These are phyloP conservation scores for Paxillus ammoniavirescens DNA, from an alignment of 768 basidiomycete genomes.

Conservation along the genomic window DNA sequence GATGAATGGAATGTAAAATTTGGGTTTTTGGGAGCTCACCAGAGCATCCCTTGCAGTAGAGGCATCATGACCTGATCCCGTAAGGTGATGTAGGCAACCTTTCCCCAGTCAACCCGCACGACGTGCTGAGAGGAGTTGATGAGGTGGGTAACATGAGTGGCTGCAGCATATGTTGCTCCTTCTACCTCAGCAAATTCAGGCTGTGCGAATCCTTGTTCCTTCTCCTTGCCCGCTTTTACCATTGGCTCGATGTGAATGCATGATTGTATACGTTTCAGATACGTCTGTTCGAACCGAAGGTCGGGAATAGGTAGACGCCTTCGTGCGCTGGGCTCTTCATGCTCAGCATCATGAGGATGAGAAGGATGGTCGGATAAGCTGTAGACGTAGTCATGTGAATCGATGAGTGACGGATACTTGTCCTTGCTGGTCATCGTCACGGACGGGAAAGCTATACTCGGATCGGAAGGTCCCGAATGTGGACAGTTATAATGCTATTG, in stretches of 20 bases:
- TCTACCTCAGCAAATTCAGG: constrained; percentile 12
- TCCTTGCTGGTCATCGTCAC: constrained; percentile 21
- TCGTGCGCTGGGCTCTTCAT: constrained; percentile 21
- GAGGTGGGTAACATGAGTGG: constrained; percentile 30
- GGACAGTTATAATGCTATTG: too few species aligned
- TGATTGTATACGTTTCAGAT: constrained; percentile 56
- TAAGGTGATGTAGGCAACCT: constrained; percentile 59
- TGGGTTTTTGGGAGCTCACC: constrained; percentile 40
- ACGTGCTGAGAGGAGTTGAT: constrained; percentile 33
- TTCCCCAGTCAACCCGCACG: constrained; percentile 52
- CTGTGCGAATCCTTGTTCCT: constrained; percentile 26
- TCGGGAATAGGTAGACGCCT: constrained; percentile 65
- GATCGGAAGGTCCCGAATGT: constrained; percentile 21
- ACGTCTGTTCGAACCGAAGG: constrained; percentile 73
- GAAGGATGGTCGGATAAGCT: constrained; percentile 19
- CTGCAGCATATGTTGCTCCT: constrained; percentile 17
- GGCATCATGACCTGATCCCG: constrained; percentile 71
- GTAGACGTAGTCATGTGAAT: constrained; percentile 18
- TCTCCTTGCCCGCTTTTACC: constrained; percentile 24
- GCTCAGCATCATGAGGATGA: constrained; percentile 9
- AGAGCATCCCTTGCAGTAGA: constrained; percentile 62
- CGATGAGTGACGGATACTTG: constrained; percentile 5
- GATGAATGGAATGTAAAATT: not conserved
- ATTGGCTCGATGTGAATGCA: constrained; percentile 45
- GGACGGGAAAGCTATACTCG: constrained; percentile 8